Base-by-base conservation (phyloP, 192 early-diverging fungal species). In the Hyaloraphidium curvatum region DNA sequence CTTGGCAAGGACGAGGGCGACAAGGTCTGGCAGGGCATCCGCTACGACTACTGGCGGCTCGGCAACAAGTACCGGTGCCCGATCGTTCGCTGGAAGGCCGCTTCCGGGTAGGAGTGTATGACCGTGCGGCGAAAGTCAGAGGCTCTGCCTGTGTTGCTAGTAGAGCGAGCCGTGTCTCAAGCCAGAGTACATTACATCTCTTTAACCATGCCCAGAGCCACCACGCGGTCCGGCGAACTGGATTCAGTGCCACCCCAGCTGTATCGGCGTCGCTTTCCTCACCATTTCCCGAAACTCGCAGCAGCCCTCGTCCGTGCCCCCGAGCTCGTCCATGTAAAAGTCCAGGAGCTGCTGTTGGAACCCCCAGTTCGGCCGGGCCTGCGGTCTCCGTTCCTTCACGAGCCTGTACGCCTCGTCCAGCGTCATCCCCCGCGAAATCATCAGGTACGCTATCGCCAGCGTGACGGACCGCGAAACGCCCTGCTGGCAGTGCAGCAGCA, bases 401-500 rank as follows among this genome's bases (percentile, higher is more conserved):
- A 73, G 82, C 37, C 73, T 74, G 55, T 87, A 88, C 2, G 87
- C 85, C 1, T 74, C 65, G 0, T 59, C 60, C 26, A 84, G 65
- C 0, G 66, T 60, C 59, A 83, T 55, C 0, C 59, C 57, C 56
- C 71, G 61, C 0, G 73, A 65, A 19, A 76, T 72, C 86, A 93
- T 93, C 52, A 89, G 80, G 65, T 86, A 89, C 1, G 83, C 86
- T 51, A 93, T 84, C 7, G 89, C 75, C 33, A 93, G 60, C 0
- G 78, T 76, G 5, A 86, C 87, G 22, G 86, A 89, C 51, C 89
- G 68, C 23, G 89, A 88, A 19, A 93, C 78, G 27, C 89, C 89
- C 57, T 84, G 69, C 60, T 90, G 84, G 69, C 89, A 93, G 57
- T 86, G 81, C 5, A 93, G 80, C 17, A 93, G 66, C 9, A 93